Evolutionary conservation across 768 basidiomycete species (phyloP).

Genomic region (Chlorophyllum brunneum): DNA sequence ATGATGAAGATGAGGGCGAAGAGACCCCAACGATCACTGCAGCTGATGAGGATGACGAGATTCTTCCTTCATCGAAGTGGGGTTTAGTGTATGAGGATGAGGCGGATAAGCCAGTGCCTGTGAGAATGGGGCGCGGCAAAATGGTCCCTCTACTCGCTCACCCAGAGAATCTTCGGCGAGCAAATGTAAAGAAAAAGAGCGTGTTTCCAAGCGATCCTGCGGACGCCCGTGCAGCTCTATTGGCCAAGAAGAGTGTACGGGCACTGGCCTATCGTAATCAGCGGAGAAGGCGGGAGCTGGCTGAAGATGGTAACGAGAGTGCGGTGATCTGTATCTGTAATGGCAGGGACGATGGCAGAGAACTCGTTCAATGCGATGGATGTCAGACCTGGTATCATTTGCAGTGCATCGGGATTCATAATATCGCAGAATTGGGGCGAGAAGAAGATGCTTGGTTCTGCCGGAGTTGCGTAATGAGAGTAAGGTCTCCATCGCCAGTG

Average conservation of each 20-base stretch:
- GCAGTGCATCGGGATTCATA: constrained; percentile 69
- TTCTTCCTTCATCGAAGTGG: constrained; percentile 26
- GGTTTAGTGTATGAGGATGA: constrained; percentile 26
- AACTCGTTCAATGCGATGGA: constrained; percentile 77
- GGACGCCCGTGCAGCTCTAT: constrained; percentile 69
- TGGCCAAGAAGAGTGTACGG: constrained; percentile 69
- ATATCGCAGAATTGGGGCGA: constrained; percentile 58
- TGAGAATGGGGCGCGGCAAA: constrained; percentile 52
- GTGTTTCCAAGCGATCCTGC: constrained; percentile 65
- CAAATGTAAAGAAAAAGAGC: constrained; percentile 23
- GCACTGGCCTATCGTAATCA: constrained; percentile 53
- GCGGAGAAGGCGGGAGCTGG: constrained; percentile 30
- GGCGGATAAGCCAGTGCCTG: constrained; percentile 23
- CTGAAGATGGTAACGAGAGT: constrained; percentile 40
- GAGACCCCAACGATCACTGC: constrained; percentile 14
- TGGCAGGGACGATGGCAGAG: constrained; percentile 66
- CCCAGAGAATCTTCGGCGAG: constrained; percentile 25
- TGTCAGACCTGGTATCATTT: constrained; percentile 84
- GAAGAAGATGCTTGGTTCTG: constrained; percentile 86
- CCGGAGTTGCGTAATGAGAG: constrained; percentile 44
- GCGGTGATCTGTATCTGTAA: constrained; percentile 63
- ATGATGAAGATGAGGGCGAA: constrained; percentile 48
- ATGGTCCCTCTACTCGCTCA: constrained; percentile 51
- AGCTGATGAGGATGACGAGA: constrained; percentile 23
- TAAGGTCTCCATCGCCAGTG: constrained; percentile 37